These are phyloP conservation scores for Fagopyrum tataricum DNA, from an alignment of 148 eudicot species.

Conservation along the genomic window DNA sequence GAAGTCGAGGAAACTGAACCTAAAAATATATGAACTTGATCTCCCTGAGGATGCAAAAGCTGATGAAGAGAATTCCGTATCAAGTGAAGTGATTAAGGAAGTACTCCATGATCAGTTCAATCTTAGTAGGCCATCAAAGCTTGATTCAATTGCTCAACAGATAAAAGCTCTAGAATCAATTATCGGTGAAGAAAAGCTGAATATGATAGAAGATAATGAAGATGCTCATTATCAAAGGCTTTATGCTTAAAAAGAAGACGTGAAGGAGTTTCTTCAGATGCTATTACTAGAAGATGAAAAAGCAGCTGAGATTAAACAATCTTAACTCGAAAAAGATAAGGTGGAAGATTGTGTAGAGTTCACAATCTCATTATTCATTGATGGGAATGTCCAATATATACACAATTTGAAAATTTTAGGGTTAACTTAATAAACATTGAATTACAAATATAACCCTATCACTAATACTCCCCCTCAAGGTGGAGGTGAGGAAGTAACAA, in stretches of 20 bases:
- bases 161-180: conserved; percentile 85
- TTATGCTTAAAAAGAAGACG: conserved; percentile 79
- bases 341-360: conserved; percentile 29
- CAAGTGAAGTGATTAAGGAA: conserved; percentile 86
- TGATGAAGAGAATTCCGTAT: conserved; percentile 40
- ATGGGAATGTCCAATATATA: too few species aligned
- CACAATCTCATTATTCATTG: conserved; percentile 78
- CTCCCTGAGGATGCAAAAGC: not conserved
- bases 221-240: conserved; percentile 51
- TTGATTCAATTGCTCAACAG: conserved; percentile 86
- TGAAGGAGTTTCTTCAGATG: conserved; percentile 80
- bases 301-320: conserved; percentile 12
- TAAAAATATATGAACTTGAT: not conserved
- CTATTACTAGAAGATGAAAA: conserved; percentile 27
- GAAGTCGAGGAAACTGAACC: conserved; percentile 35
- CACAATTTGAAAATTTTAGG: too few species aligned
- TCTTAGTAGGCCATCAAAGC: conserved; percentile 57
- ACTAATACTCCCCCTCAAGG: too few species aligned
- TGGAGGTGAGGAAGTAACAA: too few species aligned
- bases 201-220: conserved; percentile 25
- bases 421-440: too few species aligned
- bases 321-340: conserved; percentile 23
- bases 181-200: conserved; percentile 49
- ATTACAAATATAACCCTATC: too few species aligned
- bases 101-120: conserved; percentile 63